phyloP scores from a whole-genome alignment of 192 early-diverging fungal genomes.

The Gonapodya prolifera region DNA sequence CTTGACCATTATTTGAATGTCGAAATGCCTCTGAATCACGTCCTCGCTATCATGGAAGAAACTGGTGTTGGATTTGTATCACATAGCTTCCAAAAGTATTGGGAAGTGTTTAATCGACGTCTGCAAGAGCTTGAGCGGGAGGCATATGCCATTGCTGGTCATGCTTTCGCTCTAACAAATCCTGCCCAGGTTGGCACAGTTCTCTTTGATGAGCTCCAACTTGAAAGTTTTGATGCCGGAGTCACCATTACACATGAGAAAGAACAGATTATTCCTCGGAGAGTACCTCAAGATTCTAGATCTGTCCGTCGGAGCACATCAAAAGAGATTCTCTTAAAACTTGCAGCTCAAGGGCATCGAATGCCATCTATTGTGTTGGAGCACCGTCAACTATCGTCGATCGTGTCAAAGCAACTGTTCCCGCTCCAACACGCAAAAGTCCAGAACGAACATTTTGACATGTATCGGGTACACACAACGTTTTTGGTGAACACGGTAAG shows the following conservation, averaged over 20 bases:
- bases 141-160: not conserved
- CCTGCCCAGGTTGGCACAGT: not conserved
- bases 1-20: not conserved
- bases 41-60: not conserved
- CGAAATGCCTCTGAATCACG: not conserved
- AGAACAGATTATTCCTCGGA: not conserved
- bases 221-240: not conserved
- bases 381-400: slow-evolving; percentile 12
- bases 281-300: not conserved
- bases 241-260: not conserved
- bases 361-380: slow-evolving; percentile 18
- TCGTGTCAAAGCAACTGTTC: slow-evolving; percentile 15
- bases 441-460: slow-evolving; percentile 3
- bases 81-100: not conserved
- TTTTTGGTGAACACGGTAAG: slow-evolving; percentile 17
- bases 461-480: slow-evolving; percentile 18
- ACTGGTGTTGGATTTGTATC: not conserved
- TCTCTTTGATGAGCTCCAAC: not conserved
- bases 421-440: slow-evolving; percentile 9
- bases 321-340: not conserved
- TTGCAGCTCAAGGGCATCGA: slow-evolving; percentile 5
- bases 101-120: not conserved
- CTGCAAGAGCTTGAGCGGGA: not conserved
- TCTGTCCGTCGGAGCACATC: not conserved
- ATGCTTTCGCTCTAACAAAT: not conserved